Conservation (phyloP, 2,329 filamentous ascomycete genomes). For the Biscogniauxia mediterranea region DNA sequence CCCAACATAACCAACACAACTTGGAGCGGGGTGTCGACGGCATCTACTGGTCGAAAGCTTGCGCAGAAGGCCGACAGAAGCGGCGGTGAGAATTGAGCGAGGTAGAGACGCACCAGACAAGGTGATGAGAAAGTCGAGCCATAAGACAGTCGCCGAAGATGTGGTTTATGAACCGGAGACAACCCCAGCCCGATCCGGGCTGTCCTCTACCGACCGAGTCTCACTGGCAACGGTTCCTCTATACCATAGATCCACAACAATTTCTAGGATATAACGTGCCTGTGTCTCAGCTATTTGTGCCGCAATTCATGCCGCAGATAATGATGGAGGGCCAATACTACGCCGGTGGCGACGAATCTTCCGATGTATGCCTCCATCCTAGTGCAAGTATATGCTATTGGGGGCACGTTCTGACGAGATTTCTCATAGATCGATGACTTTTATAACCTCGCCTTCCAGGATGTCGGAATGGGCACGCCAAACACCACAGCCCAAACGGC, state of each 20-base stretch:
- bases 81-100: conserved; percentile 27
- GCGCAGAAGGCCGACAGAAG: conserved; percentile 24
- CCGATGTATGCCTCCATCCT: neutral
- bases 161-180: conserved; percentile 18
- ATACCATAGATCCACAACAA: neutral
- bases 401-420: conserved; percentile 13
- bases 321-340: neutral
- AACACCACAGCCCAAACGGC: conserved; percentile 28
- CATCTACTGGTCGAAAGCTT: conserved; percentile 19
- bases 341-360: neutral
- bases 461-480: conserved; percentile 17
- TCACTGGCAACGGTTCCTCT: conserved; percentile 15
- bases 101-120: conserved; percentile 4
- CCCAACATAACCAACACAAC: conserved; percentile 26
- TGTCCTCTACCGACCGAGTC: conserved; percentile 24
- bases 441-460: conserved; percentile 17
- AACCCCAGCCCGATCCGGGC: conserved; percentile 20
- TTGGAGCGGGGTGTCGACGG: conserved; percentile 26
- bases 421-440: conserved; percentile 22
- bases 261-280: neutral
- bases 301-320: neutral
- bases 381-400: neutral
- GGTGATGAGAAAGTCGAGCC: conserved; percentile 17
- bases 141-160: conserved; percentile 22
- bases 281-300: neutral